Evolutionary conservation across 1,284 basidiomycete genomes (phyloP).

Genomic region (Irpex rosettiformis): DNA sequence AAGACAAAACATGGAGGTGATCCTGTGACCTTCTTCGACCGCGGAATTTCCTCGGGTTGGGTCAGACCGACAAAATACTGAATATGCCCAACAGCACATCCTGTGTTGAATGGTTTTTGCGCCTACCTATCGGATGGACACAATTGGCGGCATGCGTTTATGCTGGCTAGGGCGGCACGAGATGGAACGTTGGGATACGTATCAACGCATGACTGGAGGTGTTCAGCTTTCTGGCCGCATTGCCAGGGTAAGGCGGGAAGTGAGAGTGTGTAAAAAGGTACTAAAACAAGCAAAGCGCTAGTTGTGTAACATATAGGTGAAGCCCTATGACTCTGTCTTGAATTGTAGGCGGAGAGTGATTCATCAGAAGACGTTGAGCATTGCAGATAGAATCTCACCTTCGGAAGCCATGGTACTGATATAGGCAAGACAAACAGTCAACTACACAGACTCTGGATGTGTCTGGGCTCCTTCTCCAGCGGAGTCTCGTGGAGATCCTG

Average conservation of each 20-base stretch:
- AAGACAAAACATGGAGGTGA: neutral
- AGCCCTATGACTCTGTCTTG: neutral
- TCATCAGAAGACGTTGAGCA: neutral
- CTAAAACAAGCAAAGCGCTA: neutral
- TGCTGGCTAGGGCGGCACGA: neutral
- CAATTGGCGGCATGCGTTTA: neutral
- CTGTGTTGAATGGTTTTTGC: neutral
- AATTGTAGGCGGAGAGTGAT: neutral
- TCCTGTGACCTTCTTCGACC: constrained; percentile 9
- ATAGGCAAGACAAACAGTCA: neutral
- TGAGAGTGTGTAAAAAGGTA: neutral
- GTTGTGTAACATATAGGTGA: neutral
- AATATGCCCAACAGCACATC: neutral
- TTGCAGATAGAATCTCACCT: neutral
- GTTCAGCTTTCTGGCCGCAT: neutral
- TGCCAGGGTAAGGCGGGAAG: neutral
- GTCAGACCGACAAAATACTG: neutral
- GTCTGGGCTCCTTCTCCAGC: neutral
- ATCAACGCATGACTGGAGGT: neutral
- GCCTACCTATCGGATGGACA: neutral
- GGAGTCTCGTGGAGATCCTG: neutral
- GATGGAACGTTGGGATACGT: neutral
- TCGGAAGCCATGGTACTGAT: neutral
- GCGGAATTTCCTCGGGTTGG: constrained; percentile 3
- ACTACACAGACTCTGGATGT: neutral